Evolutionary conservation across 1,284 basidiomycete species (phyloP), one percentile per base, ranked within the genome.

Genomic region (Irpex sp.): DNA sequence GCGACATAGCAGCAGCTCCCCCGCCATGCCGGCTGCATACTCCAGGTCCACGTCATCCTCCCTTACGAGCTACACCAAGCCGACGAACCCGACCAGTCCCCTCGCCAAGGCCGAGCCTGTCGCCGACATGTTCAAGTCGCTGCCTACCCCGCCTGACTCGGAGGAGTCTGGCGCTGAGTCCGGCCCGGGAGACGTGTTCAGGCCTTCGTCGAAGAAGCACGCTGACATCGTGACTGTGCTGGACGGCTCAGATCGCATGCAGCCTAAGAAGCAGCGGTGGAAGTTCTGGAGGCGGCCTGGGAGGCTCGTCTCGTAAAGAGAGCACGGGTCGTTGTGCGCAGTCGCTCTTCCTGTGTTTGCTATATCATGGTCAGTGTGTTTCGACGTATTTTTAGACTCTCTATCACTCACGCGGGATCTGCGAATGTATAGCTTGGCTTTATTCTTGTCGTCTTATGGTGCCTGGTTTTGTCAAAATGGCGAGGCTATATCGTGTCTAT

Each of bases 141-240:
- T 69, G 7, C 72, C 69, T n/a, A 73, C 72, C 5, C 71, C 71
- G 17, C 70, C 71, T 9, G 69, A 68, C 39, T 71, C 70, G 17
- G 71, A 71, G 49, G 69, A 69, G 60, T 64, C 62, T 17, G 66
- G 62, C 11, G 59, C 59, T 5, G 67, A 64, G 58, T 55, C 39
- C 9, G 50, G 49, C 11, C 17, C 19, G 8, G 63, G 61, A 33
- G 54, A 51, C 17, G 35, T 58, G 54, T 35, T n/a, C 17, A 57
- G 4, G 49, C 2, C 17, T n/a, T 46, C 39, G 37, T 33, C 35
- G 26, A n/a, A 15, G 19, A 21, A 56, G 31, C 54, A 37, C 15
- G 7, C 17, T 17, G 7, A 8, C 21, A 21, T 53, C 6, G 26
- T 9, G 43, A 58, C 51, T 19, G 49, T 33, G n/a, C 17, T 50